Evolutionary conservation across 2,329 filamentous ascomycete species (phyloP).

Genomic region (Diplodia mutila): DNA sequence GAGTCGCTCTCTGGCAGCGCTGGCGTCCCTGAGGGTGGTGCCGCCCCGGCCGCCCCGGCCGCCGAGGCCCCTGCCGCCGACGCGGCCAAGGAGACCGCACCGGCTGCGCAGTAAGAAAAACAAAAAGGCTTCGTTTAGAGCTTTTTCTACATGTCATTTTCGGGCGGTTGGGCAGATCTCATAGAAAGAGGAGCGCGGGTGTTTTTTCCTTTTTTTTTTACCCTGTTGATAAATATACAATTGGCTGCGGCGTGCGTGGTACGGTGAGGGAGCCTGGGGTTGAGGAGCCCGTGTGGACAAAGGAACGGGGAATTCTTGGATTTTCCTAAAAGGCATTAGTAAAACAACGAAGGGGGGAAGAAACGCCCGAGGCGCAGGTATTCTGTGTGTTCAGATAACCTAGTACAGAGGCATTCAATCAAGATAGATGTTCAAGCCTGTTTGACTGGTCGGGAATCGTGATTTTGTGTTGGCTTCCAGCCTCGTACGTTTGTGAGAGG

Average conservation of each 20-base stretch:
- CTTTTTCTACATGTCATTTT: constrained; percentile 9
- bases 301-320: constrained; percentile 9
- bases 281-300: not conserved
- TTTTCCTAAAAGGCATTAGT: constrained; percentile 22
- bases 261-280: not conserved
- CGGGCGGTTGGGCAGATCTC: constrained; percentile 1
- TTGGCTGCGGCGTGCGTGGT: constrained; percentile 17
- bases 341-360: constrained; percentile 12
- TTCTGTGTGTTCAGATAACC: not conserved
- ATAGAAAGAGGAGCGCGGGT: constrained; percentile 24
- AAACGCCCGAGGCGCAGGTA: not conserved
- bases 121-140: not conserved
- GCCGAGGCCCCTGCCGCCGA: constrained; percentile 30
- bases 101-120: constrained; percentile 25
- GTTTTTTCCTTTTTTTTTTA: constrained; percentile 3
- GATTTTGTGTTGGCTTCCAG: not conserved
- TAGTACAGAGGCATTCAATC: not conserved
- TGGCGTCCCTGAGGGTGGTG: constrained; percentile 30
- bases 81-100: constrained; percentile 29
- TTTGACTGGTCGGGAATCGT: not conserved
- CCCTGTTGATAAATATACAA: constrained; percentile 19
- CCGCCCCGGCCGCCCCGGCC: constrained; percentile 2
- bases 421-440: not conserved
- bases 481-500: not conserved
- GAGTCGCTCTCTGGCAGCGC: constrained; percentile 35